phyloP scores from a whole-genome alignment of 2,329 filamentous ascomycete species.

The Ceratocystis cubensis region DNA sequence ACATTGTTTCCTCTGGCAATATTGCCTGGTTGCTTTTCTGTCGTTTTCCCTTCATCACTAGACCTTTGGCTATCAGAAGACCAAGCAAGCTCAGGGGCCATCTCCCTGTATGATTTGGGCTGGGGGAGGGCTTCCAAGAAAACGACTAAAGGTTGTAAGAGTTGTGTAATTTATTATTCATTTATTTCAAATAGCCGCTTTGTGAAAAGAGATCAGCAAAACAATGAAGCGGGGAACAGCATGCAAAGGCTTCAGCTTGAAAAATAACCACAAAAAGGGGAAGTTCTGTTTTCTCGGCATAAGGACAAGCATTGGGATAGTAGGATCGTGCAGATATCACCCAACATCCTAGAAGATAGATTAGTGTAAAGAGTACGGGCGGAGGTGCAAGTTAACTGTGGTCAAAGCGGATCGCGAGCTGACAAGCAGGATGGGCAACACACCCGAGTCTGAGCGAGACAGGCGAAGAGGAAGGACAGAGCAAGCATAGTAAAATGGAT shows the following conservation, averaged over 20 bases:
- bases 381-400: not conserved
- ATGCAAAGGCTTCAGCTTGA: not conserved
- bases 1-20: too few species aligned
- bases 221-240: not conserved
- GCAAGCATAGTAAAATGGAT: not conserved
- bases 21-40: too few species aligned
- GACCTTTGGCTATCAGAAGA: too few species aligned
- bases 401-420: not conserved
- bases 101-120: too few species aligned
- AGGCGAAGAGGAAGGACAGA: not conserved
- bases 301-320: not conserved
- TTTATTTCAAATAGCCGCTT: not conserved
- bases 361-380: not conserved
- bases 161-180: too few species aligned
- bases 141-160: too few species aligned
- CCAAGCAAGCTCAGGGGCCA: too few species aligned
- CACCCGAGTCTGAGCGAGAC: not conserved
- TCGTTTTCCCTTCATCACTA: too few species aligned
- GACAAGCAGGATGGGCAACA: not conserved
- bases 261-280: not conserved
- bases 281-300: not conserved
- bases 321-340: not conserved
- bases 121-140: too few species aligned
- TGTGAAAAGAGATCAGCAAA: conserved; percentile 2
- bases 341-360: not conserved